phyloP scores from a whole-genome alignment of 352 stramenopile genomes.

The Phytophthora pisi region DNA sequence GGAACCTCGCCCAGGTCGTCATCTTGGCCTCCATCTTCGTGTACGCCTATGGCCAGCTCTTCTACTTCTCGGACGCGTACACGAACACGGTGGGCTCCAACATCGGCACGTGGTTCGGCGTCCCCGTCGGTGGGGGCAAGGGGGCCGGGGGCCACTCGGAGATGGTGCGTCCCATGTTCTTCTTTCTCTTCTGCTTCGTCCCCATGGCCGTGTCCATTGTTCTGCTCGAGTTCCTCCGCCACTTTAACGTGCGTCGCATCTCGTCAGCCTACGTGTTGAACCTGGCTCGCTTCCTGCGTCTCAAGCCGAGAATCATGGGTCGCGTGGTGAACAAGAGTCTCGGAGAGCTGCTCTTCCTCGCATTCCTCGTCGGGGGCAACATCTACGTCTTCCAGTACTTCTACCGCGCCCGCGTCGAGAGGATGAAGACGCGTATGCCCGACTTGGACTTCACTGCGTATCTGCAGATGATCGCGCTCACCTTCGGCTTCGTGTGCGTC shows the following conservation, averaged over 20 bases:
- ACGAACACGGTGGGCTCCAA: constrained; percentile 10
- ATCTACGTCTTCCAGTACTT: constrained; percentile 37
- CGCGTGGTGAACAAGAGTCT: constrained; percentile 45
- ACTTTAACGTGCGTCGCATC: constrained; percentile 45
- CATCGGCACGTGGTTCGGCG: constrained; percentile 38
- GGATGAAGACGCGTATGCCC: constrained; percentile 4
- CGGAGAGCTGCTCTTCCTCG: constrained; percentile 36
- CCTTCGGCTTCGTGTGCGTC: constrained; percentile 43
- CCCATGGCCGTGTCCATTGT: constrained; percentile 42
- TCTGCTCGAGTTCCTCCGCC: constrained; percentile 46
- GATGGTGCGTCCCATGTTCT: constrained; percentile 60
- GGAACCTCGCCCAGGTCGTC: constrained; percentile 32
- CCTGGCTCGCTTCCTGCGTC: constrained; percentile 40
- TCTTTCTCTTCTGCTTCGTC: constrained; percentile 51
- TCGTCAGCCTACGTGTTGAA: constrained; percentile 32
- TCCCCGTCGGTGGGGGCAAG: constrained; percentile 20
- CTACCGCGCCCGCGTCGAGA: constrained; percentile 6
- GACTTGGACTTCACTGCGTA: constrained; percentile 28
- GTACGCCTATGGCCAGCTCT: constrained; percentile 36
- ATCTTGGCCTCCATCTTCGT: constrained; percentile 34
- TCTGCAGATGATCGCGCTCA: constrained; percentile 37
- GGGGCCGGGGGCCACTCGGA: constrained; percentile 36
- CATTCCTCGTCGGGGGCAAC: constrained; percentile 34
- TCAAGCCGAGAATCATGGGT: constrained; percentile 37
- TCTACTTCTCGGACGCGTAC: constrained; percentile 32